phyloP scores from a whole-genome alignment of 2,329 filamentous ascomycete species.

The Penicillium sp. region DNA sequence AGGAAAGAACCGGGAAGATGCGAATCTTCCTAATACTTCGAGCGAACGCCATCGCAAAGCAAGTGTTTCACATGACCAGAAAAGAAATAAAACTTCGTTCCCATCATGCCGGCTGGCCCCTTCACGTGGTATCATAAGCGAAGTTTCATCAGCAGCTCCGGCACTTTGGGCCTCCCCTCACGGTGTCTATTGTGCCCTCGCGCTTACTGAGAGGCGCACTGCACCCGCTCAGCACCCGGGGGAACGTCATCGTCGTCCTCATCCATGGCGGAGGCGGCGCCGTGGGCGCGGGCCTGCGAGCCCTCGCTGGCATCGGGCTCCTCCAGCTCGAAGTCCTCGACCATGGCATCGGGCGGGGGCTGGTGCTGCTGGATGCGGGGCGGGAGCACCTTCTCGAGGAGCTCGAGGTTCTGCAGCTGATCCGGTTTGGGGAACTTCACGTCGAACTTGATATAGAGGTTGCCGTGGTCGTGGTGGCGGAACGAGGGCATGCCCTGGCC shows the following conservation, averaged over 20 bases:
- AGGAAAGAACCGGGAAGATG: conserved; percentile 15
- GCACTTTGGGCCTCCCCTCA: conserved; percentile 19
- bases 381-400: conserved; percentile 82
- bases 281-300: conserved; percentile 64
- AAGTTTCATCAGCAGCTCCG: conserved; percentile 31
- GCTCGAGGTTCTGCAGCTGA: conserved; percentile 67
- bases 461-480: conserved; percentile 91
- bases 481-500: conserved; percentile 97
- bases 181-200: conserved; percentile 5
- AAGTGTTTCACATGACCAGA: conserved; percentile 19
- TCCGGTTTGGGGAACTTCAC: conserved; percentile 91
- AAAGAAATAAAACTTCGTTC: conserved; percentile 22
- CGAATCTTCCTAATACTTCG: conserved; percentile 33
- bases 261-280: conserved; percentile 60
- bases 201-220: conserved; percentile 53
- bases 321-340: conserved; percentile 83
- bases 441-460: conserved; percentile 95
- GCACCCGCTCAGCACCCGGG: conserved; percentile 50
- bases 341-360: conserved; percentile 82
- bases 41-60: conserved; percentile 38
- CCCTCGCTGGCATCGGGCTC: conserved; percentile 71
- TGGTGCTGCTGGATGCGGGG: conserved; percentile 62
- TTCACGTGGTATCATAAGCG: conserved; percentile 38
- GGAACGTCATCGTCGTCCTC: conserved; percentile 66
- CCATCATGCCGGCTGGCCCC: conserved; percentile 6